Evolutionary conservation across 306 rosid genomes (phyloP), one percentile per base, ranked within the genome.

Genomic region (Prinsepia uniflora): DNA sequence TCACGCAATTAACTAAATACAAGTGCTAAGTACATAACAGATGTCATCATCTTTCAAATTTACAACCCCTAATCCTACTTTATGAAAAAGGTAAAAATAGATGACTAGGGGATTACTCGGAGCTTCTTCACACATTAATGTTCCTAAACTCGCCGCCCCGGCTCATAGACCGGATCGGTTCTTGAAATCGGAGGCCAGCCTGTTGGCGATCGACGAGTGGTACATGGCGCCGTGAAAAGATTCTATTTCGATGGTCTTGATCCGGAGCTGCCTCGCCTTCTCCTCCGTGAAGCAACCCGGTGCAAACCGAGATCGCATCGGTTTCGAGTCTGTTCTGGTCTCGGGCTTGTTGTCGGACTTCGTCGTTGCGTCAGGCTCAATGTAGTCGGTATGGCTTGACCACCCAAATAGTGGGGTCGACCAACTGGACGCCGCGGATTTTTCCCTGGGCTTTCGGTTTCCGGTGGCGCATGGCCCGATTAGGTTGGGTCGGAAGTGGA

Each of bases 151-250:
- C 36, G 36, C 36, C 36, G 36, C 58, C 59, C 70, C 72, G 77
- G 72, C 15, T 80, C 74, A 86, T 20, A 0, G 73, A 79, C 86
- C 90, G 79, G 82, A 81, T 46, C 72, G 64, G 34, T 47, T 74
- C 24, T 86, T 84, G 81, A 90, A 87, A 63, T 93, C 97, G 7
- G 92, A 78, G 67, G 98, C 98, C 63, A 93, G 96, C 18, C 98
- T 78, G 58, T 89, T 81, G 57, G 98, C 98, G 83, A 93, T 93
- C 14, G 98, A 92, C 19, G 96, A 90, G 88, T 90, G 97, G 59
- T 93, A 93, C 98, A 93, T 93, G 36, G 78, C 87, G 75, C 90
- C 96, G 67, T 90, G 98, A 79, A 84, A 90, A 40, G 96, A 18
- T 56, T 85, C 86, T 14, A 85, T 74, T 3, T 81, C 91, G 47